Evolutionary conservation across 2,329 filamentous ascomycete genomes (phyloP).

Genomic region (Graphilbum fragrans): DNA sequence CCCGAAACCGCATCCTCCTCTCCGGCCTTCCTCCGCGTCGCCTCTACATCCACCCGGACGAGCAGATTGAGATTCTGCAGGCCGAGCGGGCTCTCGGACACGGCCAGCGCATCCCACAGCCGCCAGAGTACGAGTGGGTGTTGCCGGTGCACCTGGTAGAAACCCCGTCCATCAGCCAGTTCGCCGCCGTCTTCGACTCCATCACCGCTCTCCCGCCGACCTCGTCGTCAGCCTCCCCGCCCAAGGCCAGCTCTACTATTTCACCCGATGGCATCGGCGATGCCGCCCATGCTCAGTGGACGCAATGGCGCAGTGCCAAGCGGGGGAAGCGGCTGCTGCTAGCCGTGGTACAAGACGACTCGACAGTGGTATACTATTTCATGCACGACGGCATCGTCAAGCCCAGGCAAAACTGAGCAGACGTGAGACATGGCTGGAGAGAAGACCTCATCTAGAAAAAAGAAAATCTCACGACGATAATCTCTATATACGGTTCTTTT

Average conservation of each 20-base stretch:
- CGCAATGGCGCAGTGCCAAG: conserved; percentile 29
- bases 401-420: conserved; percentile 63
- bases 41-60: conserved; percentile 71
- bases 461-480: no score
- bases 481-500: neutral
- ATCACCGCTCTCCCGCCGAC: conserved; percentile 29
- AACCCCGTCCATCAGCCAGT: conserved; percentile 54
- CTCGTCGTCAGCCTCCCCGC: conserved; percentile 11
- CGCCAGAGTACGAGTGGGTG: conserved; percentile 61
- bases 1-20: conserved; percentile 50
- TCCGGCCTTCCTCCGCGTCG: conserved; percentile 61
- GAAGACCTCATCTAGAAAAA: no score
- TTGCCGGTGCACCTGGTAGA: conserved; percentile 61
- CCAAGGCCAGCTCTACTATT: no score
- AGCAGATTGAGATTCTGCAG: conserved; percentile 63
- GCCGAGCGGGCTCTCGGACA: conserved; percentile 36
- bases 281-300: conserved; percentile 17
- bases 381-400: conserved; percentile 82
- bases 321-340: conserved; percentile 59
- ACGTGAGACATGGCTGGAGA: no score
- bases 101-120: conserved; percentile 31
- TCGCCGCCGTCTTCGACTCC: conserved; percentile 59
- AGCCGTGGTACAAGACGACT: conserved; percentile 66
- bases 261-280: conserved; percentile 7
- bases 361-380: conserved; percentile 74